Percentiles rank a stretch among this genome's conserved stretches.
Conservation (phyloP, 2,329 filamentous ascomycete species). For the Diaporthe longicolla region DNA sequence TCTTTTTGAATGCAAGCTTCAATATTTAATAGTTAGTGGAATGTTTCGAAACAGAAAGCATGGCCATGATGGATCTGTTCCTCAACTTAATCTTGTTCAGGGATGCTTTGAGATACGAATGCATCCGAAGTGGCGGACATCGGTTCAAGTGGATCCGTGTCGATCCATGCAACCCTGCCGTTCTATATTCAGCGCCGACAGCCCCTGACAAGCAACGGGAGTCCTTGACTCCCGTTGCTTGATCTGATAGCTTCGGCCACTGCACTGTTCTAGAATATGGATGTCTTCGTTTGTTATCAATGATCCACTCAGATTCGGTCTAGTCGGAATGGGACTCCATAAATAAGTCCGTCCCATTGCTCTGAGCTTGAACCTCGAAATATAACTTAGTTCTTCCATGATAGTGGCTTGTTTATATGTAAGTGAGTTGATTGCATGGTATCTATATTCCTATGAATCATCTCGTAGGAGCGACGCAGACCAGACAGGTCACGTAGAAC, state of each 20-base stretch:
- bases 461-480: too few species aligned
- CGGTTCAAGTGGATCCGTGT: background rate
- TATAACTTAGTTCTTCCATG: too few species aligned
- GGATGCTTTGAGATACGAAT: background rate
- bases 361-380: too few species aligned
- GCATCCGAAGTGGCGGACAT: conserved; percentile 26
- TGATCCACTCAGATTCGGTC: background rate
- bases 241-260: background rate
- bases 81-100: background rate
- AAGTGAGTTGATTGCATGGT: too few species aligned
- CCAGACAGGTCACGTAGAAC: too few species aligned
- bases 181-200: background rate
- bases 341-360: too few species aligned
- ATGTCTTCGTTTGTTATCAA: background rate
- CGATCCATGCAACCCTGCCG: background rate
- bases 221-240: conserved; percentile 6
- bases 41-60: background rate
- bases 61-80: conserved; percentile 1
- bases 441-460: too few species aligned
- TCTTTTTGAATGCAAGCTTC: too few species aligned
- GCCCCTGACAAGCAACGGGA: conserved; percentile 6
- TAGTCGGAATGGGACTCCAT: background rate
- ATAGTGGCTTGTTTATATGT: too few species aligned
- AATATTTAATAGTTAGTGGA: background rate
- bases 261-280: too few species aligned